phyloP scores from a whole-genome alignment of 768 basidiomycete genomes.

The Kwoniella mangroviensis region DNA sequence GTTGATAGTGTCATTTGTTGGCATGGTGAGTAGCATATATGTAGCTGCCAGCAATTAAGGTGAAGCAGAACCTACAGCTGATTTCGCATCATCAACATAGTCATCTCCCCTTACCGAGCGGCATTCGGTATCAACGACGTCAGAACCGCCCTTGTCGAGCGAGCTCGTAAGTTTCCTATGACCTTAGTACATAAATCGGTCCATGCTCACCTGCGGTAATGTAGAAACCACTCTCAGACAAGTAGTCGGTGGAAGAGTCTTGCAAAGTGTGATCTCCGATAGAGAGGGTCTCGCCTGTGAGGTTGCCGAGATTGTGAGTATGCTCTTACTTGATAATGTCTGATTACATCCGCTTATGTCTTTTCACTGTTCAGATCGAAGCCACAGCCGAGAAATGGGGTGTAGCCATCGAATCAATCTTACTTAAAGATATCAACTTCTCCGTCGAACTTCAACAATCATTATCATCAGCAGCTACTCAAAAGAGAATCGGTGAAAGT shows the following conservation, averaged over 20 bases:
- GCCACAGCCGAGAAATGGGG: constrained; percentile 75
- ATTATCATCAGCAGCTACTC: constrained; percentile 91
- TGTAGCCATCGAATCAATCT: constrained; percentile 92
- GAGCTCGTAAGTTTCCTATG: constrained; percentile 50
- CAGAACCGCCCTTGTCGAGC: constrained; percentile 61
- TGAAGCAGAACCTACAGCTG: constrained; percentile 9
- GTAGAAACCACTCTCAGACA: constrained; percentile 92
- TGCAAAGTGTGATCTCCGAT: constrained; percentile 96
- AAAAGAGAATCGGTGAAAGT: constrained; percentile 94
- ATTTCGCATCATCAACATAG: constrained; percentile 11
- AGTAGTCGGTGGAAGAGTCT: constrained; percentile 84
- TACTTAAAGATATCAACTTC: constrained; percentile 71
- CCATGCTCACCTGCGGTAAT: constrained; percentile 59
- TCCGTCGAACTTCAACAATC: constrained; percentile 85
- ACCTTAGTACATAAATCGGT: not conserved
- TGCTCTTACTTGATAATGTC: not conserved
- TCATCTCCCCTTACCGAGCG: constrained; percentile 76
- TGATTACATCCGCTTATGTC: not conserved
- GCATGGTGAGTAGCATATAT: constrained; percentile 44
- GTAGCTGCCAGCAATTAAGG: no score
- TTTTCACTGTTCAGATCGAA: constrained; percentile 43
- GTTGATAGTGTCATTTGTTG: constrained; percentile 67
- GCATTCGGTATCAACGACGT: constrained; percentile 92
- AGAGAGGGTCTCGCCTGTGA: constrained; percentile 69
- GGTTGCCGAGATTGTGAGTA: constrained; percentile 56